Conservation (phyloP, 2,329 filamentous ascomycete genomes). For the Chaetomium olivaceum region DNA sequence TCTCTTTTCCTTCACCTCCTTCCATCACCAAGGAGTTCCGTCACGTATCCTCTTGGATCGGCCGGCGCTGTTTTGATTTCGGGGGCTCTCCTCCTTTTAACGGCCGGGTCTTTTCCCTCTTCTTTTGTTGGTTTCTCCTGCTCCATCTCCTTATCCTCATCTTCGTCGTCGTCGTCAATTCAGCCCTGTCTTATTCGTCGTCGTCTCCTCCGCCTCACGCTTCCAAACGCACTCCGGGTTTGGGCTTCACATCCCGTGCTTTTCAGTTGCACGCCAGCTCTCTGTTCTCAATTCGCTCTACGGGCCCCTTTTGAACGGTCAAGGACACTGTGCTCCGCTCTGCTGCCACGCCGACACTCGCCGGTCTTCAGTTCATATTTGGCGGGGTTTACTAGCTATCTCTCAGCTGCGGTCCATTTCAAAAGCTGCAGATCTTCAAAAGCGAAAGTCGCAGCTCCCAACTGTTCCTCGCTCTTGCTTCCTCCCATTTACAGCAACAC, state of each 20-base stretch:
- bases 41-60: slow-evolving; percentile 41
- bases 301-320: slow-evolving; percentile 9
- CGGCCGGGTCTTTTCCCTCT: slow-evolving; percentile 46
- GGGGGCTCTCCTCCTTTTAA: slow-evolving; percentile 42
- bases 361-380: neutral
- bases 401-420: too few species aligned
- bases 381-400: too few species aligned
- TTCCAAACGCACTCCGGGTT: slow-evolving; percentile 7
- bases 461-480: neutral
- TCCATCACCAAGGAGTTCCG: slow-evolving; percentile 37
- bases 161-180: slow-evolving; percentile 28
- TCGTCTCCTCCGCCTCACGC: slow-evolving; percentile 13
- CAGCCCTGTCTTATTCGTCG: slow-evolving; percentile 19
- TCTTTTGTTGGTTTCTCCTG: slow-evolving; percentile 40
- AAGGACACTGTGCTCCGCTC: slow-evolving; percentile 1
- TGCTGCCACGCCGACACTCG: neutral
- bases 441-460: slow-evolving; percentile 13
- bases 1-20: slow-evolving; percentile 36
- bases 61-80: slow-evolving; percentile 43
- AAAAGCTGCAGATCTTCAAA: too few species aligned
- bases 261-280: slow-evolving; percentile 8
- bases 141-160: slow-evolving; percentile 32
- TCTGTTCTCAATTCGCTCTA: slow-evolving; percentile 21
- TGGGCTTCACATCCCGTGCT: slow-evolving; percentile 9
- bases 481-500: neutral